Conservation (phyloP, 2,329 filamentous ascomycete genomes). For the Colletotrichum sp. region DNA sequence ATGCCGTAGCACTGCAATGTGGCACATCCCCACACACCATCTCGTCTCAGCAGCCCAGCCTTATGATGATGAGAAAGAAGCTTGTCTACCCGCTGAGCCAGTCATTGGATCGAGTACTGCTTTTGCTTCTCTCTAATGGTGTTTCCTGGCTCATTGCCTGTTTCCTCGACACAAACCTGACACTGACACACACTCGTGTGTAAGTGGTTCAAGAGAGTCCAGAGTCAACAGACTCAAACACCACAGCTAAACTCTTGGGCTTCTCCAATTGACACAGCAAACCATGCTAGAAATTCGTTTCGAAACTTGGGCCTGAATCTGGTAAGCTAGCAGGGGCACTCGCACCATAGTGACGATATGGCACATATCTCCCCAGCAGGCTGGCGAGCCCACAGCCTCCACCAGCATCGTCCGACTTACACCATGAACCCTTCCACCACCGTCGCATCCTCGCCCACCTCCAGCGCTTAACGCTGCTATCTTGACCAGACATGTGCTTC, state of each 20-base stretch:
- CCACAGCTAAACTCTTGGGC: not conserved
- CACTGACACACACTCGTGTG: not conserved
- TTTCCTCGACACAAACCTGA: not conserved
- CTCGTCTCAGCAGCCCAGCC: not conserved
- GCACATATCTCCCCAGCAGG: not conserved
- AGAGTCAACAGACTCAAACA: not conserved
- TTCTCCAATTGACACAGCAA: not conserved
- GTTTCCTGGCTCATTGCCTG: not conserved
- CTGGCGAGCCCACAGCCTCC: slow-evolving; percentile 7
- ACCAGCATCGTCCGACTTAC: not conserved
- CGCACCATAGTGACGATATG: not conserved
- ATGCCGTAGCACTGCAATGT: not conserved
- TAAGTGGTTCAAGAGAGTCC: not conserved
- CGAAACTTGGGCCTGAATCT: not conserved
- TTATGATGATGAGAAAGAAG: not conserved
- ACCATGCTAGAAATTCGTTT: not conserved
- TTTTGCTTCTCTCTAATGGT: not conserved
- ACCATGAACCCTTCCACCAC: not conserved
- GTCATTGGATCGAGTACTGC: not conserved
- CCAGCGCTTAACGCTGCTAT: not conserved
- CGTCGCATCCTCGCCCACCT: not conserved
- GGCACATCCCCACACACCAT: not conserved
- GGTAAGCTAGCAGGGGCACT: not conserved
- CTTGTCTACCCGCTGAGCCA: not conserved
- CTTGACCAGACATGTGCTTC: not conserved